Evolutionary conservation across 2,329 filamentous ascomycete species (phyloP).

Genomic region (Aspergillus sp.): DNA sequence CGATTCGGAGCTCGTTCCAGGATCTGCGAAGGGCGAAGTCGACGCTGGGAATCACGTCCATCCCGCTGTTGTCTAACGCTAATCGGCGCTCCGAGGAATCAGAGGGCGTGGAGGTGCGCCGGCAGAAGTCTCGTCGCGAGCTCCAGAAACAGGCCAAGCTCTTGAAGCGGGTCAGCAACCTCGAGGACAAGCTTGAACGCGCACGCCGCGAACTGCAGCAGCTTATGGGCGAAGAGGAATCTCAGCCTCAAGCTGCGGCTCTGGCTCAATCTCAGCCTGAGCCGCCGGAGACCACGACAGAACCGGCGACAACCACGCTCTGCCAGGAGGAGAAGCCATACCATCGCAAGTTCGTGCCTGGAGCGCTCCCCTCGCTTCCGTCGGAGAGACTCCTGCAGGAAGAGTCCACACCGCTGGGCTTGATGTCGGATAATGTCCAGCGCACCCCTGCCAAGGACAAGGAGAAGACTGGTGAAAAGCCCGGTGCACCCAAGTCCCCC

Average conservation of each 20-base stretch:
- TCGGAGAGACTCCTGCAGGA: slow-evolving; percentile 45
- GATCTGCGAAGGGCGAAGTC: slow-evolving; percentile 37
- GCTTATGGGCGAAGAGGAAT: slow-evolving; percentile 42
- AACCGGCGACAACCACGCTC: slow-evolving; percentile 5
- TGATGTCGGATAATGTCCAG: slow-evolving; percentile 7
- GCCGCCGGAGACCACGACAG: neutral
- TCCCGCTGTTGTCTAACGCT: slow-evolving; percentile 19
- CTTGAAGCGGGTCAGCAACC: slow-evolving; percentile 59
- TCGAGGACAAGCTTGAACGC: slow-evolving; percentile 57
- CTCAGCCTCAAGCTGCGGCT: neutral
- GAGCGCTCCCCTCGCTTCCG: slow-evolving; percentile 44
- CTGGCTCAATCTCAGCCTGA: slow-evolving; percentile 8
- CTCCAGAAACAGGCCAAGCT: slow-evolving; percentile 58
- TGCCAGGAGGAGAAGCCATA: slow-evolving; percentile 29
- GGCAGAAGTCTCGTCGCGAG: slow-evolving; percentile 55
- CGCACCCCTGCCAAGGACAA: neutral
- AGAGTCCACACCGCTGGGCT: slow-evolving; percentile 11
- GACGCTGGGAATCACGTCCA: slow-evolving; percentile 27
- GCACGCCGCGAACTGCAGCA: slow-evolving; percentile 56
- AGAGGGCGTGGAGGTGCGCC: slow-evolving; percentile 36
- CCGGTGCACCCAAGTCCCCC: slow-evolving; percentile 4
- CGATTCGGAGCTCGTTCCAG: slow-evolving; percentile 33
- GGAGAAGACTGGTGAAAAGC: neutral
- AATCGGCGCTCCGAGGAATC: slow-evolving; percentile 23
- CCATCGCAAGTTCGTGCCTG: slow-evolving; percentile 40